These are phyloP conservation scores for Astrephomene gubernaculifera DNA, from an alignment of 139 green algal species.

Conservation along the genomic window DNA sequence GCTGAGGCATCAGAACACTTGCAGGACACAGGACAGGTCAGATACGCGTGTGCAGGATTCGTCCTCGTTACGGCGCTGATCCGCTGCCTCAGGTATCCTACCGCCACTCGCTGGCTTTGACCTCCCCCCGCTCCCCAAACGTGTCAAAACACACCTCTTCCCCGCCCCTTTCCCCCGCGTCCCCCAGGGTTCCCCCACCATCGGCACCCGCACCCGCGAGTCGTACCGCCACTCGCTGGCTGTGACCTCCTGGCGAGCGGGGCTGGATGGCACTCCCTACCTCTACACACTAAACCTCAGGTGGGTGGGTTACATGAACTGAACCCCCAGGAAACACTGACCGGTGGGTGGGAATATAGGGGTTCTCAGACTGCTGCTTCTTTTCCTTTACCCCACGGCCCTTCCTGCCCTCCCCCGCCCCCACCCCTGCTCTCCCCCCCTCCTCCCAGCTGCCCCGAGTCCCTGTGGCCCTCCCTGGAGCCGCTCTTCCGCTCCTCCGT, in stretches of 20 bases:
- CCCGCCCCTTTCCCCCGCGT: not conserved
- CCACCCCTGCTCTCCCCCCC: not conserved
- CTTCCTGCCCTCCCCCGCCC: not conserved
- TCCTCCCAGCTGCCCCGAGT: slow-evolving; percentile 5
- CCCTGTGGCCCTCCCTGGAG: slow-evolving; percentile 37
- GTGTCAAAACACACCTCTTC: not conserved
- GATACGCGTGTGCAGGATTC: too few species aligned
- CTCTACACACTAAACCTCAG: slow-evolving; percentile 89
- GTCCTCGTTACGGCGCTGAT: too few species aligned
- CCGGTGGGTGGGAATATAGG: not conserved
- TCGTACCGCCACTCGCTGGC: slow-evolving; percentile 83
- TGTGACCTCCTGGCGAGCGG: slow-evolving; percentile 68
- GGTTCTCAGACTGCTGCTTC: not conserved
- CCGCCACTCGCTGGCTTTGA: slow-evolving; percentile 80
- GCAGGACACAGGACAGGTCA: too few species aligned
- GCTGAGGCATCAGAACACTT: too few species aligned
- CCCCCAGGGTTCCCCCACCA: slow-evolving; percentile 75
- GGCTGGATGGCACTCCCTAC: slow-evolving; percentile 70
- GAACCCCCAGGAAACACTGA: not conserved
- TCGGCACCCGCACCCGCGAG: slow-evolving; percentile 62
- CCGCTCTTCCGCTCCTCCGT: slow-evolving; percentile 49
- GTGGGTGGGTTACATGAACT: slow-evolving; percentile 51
- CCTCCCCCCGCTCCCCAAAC: too few species aligned
- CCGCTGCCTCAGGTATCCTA: too few species aligned
- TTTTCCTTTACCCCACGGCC: not conserved